phyloP scores from a whole-genome alignment of 345 rosid species.

The Gynandropsis gynandra region DNA sequence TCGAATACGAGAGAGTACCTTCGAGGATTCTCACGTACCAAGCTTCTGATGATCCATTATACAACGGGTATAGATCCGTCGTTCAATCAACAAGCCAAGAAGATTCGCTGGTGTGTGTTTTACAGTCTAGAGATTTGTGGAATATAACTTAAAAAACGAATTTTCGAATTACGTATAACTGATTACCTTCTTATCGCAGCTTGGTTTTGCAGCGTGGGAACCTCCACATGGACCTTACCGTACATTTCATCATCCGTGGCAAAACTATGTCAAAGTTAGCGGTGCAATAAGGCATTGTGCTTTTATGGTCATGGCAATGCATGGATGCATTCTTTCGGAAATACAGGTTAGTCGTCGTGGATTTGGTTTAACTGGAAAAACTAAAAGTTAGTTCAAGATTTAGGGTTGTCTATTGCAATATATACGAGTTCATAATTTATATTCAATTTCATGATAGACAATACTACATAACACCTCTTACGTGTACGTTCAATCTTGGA shows the following conservation, averaged over 20 bases:
- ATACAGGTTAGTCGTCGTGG: constrained; percentile 52
- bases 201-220: constrained; percentile 81
- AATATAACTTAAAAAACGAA: neutral
- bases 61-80: constrained; percentile 75
- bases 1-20: constrained; percentile 76
- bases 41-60: constrained; percentile 77
- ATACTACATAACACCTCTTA: no score
- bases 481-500: no score
- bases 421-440: no score
- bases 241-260: constrained; percentile 73
- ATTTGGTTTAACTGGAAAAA: no score
- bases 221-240: constrained; percentile 87
- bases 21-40: constrained; percentile 83
- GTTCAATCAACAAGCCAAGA: constrained; percentile 84
- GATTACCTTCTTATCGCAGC: constrained; percentile 30
- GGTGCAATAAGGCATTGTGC: constrained; percentile 91
- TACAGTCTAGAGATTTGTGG: neutral
- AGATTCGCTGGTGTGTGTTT: constrained; percentile 57
- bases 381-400: no score
- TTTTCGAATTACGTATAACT: neutral
- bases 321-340: constrained; percentile 82
- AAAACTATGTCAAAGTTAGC: constrained; percentile 59
- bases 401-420: no score
- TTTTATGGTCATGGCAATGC: constrained; percentile 96
- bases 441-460: no score